Evolutionary conservation across 2,329 filamentous ascomycete genomes (phyloP), one percentile per base, ranked within the genome.

Genomic region (Ceratocystis albifundus): DNA sequence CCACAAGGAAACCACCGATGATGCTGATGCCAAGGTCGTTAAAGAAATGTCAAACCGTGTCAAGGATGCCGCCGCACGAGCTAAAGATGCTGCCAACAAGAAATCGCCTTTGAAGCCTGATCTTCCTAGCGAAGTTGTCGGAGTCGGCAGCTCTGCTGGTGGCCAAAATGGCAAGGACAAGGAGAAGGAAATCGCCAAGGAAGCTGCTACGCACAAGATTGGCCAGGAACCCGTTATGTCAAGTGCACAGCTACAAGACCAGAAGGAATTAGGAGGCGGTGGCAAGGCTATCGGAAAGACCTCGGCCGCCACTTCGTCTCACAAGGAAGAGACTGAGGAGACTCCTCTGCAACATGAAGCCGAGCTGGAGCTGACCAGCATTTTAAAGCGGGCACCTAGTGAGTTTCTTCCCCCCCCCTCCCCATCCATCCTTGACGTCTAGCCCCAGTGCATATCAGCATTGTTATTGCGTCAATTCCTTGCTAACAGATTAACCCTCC

Each of bases 361-460:
- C 1, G 86, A 91, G 74, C 76, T 77, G 20, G 89, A 90, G 74
- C 76, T 97, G 69, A 88, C 90, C 72, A 75, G 76, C 6, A 96
- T 97, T 62, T 76, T 97, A 70, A 94, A 92, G 78, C 88, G 86
- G 73, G 86, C 89, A 2, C 91, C 93, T 17, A 87, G 90, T 95
- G 83, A 70, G 83, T 78, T 41, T 22, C 20, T 36, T 44, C 20
- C 22, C 17, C 25, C 53, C 32, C 20, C n/a, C 55, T 8, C 17
- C 44, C 32, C 20, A 12, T 45, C 10, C 17, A 41, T 41, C 36
- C 36, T 15, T 41, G 36, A 41, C 4, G 10, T 15, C 36, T 12
- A 41, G 36, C 36, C 36, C 36, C 12, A 41, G 36, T 41, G 36
- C 10, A 55, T 41, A 61, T 20, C 4, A 17, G 10, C 25, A 59